These are phyloP conservation scores for Colletotrichum endophyticum DNA, from an alignment of 2,329 filamentous ascomycete species.

Conservation along the genomic window DNA sequence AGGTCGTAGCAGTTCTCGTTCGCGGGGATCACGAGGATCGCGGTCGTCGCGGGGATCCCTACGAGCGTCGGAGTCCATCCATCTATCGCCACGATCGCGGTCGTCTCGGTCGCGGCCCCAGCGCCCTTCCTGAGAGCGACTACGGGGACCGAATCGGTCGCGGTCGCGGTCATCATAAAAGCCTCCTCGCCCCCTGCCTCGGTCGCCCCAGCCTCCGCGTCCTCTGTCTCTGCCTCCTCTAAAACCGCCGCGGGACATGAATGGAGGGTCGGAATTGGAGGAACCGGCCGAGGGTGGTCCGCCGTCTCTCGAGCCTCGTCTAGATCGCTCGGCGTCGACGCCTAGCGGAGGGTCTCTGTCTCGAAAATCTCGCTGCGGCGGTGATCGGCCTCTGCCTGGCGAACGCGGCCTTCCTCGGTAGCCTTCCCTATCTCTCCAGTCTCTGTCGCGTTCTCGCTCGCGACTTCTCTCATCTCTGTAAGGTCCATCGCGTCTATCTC, in stretches of 20 bases:
- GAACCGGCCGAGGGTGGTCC: slow-evolving; percentile 74
- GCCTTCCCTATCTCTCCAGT: slow-evolving; percentile 48
- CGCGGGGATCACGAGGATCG: slow-evolving; percentile 48
- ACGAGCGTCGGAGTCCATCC: slow-evolving; percentile 41
- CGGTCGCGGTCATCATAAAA: slow-evolving; percentile 63
- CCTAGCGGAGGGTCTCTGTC: slow-evolving; percentile 63
- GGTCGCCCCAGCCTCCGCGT: slow-evolving; percentile 57
- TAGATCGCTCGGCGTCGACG: slow-evolving; percentile 69
- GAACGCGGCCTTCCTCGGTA: slow-evolving; percentile 67
- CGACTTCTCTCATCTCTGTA: slow-evolving; percentile 65
- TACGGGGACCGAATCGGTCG: slow-evolving; percentile 66
- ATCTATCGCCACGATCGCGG: slow-evolving; percentile 52
- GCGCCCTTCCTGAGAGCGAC: slow-evolving; percentile 69
- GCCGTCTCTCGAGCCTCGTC: slow-evolving; percentile 73
- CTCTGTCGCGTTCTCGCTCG: slow-evolving; percentile 62
- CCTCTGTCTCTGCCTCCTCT: slow-evolving; percentile 52
- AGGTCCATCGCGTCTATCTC: slow-evolving; percentile 46
- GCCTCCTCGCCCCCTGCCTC: slow-evolving; percentile 48
- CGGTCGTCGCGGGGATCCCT: slow-evolving; percentile 54
- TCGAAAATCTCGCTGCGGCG: slow-evolving; percentile 66
- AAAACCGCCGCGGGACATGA: slow-evolving; percentile 58
- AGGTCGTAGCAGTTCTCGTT: slow-evolving; percentile 50
- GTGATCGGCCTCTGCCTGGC: slow-evolving; percentile 67
- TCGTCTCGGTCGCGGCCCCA: slow-evolving; percentile 63
- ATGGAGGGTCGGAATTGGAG: slow-evolving; percentile 70